These are phyloP conservation scores for Tilletia caries DNA, from an alignment of 1,284 basidiomycete genomes.

Conservation along the genomic window DNA sequence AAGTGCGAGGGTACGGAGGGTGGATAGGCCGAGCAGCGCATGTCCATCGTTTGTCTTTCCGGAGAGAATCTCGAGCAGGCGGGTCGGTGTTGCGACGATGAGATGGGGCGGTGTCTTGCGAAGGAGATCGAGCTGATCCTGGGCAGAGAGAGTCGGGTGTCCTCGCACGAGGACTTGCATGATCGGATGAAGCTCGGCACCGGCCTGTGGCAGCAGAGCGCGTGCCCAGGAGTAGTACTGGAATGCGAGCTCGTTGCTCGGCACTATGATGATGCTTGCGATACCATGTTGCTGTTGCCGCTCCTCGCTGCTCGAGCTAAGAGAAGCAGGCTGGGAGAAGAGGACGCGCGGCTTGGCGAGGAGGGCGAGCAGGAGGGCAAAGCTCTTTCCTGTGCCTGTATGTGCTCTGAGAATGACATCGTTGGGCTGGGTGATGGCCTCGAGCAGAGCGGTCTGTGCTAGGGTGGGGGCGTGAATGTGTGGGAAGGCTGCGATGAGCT, in stretches of 20 bases:
- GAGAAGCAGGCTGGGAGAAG: constrained; percentile 24
- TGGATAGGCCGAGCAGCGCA: constrained; percentile 37
- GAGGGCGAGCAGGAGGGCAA: constrained; percentile 44
- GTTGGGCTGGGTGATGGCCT: constrained; percentile 26
- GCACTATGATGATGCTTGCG: constrained; percentile 44
- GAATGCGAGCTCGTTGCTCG: constrained; percentile 46
- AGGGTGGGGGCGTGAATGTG: constrained; percentile 39
- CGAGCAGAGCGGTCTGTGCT: constrained; percentile 41
- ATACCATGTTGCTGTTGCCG: constrained; percentile 20
- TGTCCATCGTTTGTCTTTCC: constrained; percentile 25
- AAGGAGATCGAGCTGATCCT: constrained; percentile 34
- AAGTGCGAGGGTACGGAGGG: constrained; percentile 41
- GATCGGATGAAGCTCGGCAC: constrained; percentile 36
- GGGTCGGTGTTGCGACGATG: constrained; percentile 45
- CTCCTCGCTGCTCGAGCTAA: no score
- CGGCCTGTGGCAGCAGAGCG: constrained; percentile 30
- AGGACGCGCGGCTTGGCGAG: constrained; percentile 48
- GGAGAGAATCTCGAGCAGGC: constrained; percentile 35
- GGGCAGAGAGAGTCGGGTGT: constrained; percentile 18
- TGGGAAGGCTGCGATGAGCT: constrained; percentile 23
- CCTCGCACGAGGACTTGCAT: constrained; percentile 42
- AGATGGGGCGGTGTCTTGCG: constrained; percentile 40
- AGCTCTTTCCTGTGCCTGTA: constrained; percentile 51
- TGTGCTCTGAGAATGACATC: constrained; percentile 49
- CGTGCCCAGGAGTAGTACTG: constrained; percentile 47